phyloP scores from a whole-genome alignment of 108 stramenopile genomes.

The Cyclostephanos tholiformis region DNA sequence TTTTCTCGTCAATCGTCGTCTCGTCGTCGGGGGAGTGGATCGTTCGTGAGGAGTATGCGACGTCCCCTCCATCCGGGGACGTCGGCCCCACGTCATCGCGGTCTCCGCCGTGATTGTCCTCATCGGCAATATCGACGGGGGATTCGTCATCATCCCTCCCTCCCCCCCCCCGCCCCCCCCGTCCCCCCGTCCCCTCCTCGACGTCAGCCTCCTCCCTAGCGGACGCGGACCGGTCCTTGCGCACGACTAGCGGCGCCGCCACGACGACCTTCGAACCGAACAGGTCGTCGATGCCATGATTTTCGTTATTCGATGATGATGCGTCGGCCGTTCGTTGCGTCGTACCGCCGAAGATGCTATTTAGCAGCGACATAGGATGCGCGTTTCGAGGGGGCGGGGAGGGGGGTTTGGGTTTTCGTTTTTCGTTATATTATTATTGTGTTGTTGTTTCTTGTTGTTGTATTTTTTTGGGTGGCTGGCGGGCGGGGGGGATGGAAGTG shows the following conservation, averaged over 20 bases:
- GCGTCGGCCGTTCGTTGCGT: not conserved
- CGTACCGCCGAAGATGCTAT: not conserved
- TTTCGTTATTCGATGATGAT: not conserved
- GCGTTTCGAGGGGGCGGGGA: not conserved
- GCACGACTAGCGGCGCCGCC: not conserved
- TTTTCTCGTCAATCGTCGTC: not conserved
- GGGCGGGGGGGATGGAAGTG: too few species aligned
- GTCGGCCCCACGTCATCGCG: too few species aligned
- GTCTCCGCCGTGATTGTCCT: too few species aligned
- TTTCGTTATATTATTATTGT: too few species aligned
- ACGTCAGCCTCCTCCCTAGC: not conserved
- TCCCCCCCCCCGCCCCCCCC: too few species aligned
- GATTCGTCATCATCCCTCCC: too few species aligned
- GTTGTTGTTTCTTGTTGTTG: too few species aligned
- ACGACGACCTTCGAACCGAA: constrained; percentile 3
- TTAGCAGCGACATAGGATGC: not conserved
- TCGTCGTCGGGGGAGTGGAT: not conserved
- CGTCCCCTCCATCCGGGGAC: too few species aligned
- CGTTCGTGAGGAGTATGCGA: not conserved
- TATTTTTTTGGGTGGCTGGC: too few species aligned
- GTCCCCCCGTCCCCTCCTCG: not conserved
- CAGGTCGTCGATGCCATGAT: not conserved
- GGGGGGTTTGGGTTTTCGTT: constrained; percentile 1
- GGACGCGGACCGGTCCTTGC: not conserved
- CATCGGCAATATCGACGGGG: too few species aligned